Evolutionary conservation across 176 grass and related monocot genomes (phyloP), one percentile per base, ranked within the genome.

Genomic region (Triticum turgidum): DNA sequence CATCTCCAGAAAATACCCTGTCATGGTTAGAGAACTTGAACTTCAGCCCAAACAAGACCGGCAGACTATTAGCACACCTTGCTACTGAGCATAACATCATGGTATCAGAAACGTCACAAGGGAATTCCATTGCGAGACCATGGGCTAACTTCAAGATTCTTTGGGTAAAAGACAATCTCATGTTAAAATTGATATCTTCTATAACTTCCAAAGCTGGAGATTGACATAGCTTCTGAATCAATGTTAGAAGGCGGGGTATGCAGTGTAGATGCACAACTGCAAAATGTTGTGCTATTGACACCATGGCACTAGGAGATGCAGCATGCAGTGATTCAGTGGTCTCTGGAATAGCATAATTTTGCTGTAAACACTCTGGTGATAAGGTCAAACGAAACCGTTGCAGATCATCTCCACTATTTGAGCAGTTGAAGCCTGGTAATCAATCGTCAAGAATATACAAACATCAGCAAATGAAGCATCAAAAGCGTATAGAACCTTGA

Each of bases 101-200:
- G 52, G 77, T 87, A 85, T 92, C 90, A 65, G 84, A 86, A 63
- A 81, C 74, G 79, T 91, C 90, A 64, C 61, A 78, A 82, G 93
- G 94, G 64, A 87, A 92, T 88, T 94, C 92, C 64, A 83, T 34
- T 84, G 83, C 80, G 0, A 96, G 89, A 84, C 80, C 69, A 78
- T 76, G 83, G 17, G 91, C 85, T 88, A 96, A 90, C 78, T 94
- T 98, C 74, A 94, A 80, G 75, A 95, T 92, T 86, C 89, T 94
- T 81, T 89, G 88, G 75, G 88, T 82, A 76, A 95, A 93, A 89
- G 93, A 96, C 61, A 98, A 77, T 80, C 90, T 96, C 92, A 87
- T 82, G 76, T 83, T 83, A 85, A 96, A 89, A 75, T 94, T 98
- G 83, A 78, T 73, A 78, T 96, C 94, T 82, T 96, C 89, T 66